Conservation (phyloP, 371 early-diverging fungal genomes). For the Rhizomucor pusillus region DNA sequence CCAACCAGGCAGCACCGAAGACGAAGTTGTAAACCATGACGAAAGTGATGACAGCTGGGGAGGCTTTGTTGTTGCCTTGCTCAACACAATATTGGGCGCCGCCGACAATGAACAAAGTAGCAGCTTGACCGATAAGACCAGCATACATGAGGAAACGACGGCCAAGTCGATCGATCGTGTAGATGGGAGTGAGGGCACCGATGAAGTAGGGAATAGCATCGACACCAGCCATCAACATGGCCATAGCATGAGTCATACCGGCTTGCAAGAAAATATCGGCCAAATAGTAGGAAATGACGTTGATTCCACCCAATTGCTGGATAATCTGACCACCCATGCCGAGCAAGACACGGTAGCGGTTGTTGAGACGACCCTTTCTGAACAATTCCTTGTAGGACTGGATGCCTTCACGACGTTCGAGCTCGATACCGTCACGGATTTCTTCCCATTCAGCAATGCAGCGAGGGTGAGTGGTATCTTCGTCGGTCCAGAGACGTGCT, state of each 20-base stretch:
- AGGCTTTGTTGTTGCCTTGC: slow-evolving; percentile 8
- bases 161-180: slow-evolving; percentile 31
- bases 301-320: slow-evolving; percentile 50
- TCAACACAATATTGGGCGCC: slow-evolving; percentile 26
- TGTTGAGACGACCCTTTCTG: slow-evolving; percentile 45
- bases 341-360: slow-evolving; percentile 47
- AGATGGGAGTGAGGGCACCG: slow-evolving; percentile 48
- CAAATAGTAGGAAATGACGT: slow-evolving; percentile 45
- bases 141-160: slow-evolving; percentile 31
- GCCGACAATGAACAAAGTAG: slow-evolving; percentile 29
- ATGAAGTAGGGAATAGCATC: slow-evolving; percentile 42
- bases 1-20: slow-evolving; percentile 60
- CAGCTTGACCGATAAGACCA: slow-evolving; percentile 31
- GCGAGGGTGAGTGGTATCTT: slow-evolving; percentile 41
- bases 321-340: slow-evolving; percentile 53
- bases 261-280: slow-evolving; percentile 44
- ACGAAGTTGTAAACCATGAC: slow-evolving; percentile 35
- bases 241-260: slow-evolving; percentile 38
- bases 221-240: slow-evolving; percentile 48
- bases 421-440: slow-evolving; percentile 45
- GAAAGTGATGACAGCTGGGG: slow-evolving; percentile 20
- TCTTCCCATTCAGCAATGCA: slow-evolving; percentile 46
- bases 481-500: slow-evolving; percentile 43
- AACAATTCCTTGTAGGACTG: slow-evolving; percentile 45
- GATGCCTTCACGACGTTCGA: slow-evolving; percentile 44